phyloP scores from a whole-genome alignment of 2,329 filamentous ascomycete species.

The Pestalotiopsis sp. region DNA sequence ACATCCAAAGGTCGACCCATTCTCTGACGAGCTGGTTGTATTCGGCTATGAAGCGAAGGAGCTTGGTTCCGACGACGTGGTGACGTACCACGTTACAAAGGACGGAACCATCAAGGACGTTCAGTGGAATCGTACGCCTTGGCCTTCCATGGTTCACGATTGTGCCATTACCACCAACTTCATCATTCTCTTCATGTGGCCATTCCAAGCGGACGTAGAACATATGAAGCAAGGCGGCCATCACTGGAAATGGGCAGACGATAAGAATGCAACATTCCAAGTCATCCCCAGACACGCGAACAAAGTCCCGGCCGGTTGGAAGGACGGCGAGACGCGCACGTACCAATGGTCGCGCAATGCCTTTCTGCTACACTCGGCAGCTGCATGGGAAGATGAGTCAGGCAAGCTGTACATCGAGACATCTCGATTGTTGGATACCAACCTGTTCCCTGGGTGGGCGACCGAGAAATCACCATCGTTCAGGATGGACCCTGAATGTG shows the following conservation, averaged over 20 bases:
- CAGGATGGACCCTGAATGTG: background rate
- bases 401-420: background rate
- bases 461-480: background rate
- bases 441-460: background rate
- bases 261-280: background rate
- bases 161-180: background rate
- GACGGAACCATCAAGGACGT: background rate
- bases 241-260: background rate
- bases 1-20: background rate
- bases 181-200: background rate
- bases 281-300: background rate
- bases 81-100: background rate
- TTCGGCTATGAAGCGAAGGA: background rate
- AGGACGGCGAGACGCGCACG: background rate
- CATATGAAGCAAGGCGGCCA: background rate
- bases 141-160: background rate
- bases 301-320: background rate
- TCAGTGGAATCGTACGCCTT: background rate
- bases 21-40: background rate
- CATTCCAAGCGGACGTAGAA: background rate
- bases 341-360: background rate
- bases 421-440: background rate
- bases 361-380: background rate
- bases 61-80: background rate
- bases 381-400: background rate